A percentile compares a stretch with the other conserved stretches of the same genome.
phyloP scores from a whole-genome alignment of 1,284 basidiomycete genomes.

The Puccinia novopanici region DNA sequence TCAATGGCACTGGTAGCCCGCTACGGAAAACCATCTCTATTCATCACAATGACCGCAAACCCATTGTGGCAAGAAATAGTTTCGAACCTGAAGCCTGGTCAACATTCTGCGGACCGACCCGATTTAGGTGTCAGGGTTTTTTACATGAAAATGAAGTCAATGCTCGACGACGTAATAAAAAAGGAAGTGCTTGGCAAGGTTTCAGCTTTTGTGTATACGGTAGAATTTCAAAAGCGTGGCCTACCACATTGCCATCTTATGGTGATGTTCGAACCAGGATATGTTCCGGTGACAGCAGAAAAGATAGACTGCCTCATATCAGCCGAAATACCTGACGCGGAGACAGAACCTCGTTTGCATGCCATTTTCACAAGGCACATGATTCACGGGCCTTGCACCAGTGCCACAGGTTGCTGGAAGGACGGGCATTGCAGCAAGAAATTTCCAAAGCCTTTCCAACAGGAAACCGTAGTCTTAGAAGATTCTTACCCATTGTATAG shows the following conservation, averaged over 20 bases:
- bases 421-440: neutral
- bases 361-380: neutral
- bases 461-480: neutral
- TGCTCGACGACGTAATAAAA: too few species aligned
- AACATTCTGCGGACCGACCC: neutral
- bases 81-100: neutral
- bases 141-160: too few species aligned
- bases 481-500: neutral
- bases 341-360: neutral
- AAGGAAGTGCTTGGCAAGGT: too few species aligned
- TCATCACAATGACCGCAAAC: constrained; percentile 62
- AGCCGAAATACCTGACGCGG: neutral
- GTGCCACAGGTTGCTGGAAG: neutral
- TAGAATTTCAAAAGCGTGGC: too few species aligned
- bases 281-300: neutral
- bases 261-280: neutral
- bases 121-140: neutral
- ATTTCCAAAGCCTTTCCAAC: neutral
- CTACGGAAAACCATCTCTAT: constrained; percentile 51
- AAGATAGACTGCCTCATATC: neutral
- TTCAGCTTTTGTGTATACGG: too few species aligned
- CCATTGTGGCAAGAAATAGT: neutral
- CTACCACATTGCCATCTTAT: neutral
- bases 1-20: constrained; percentile 58
- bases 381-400: neutral